A percentile compares a stretch with the other conserved stretches of the same genome.
These are phyloP conservation scores for Crucibulum laeve DNA, from an alignment of 768 basidiomycete genomes.

Conservation along the genomic window DNA sequence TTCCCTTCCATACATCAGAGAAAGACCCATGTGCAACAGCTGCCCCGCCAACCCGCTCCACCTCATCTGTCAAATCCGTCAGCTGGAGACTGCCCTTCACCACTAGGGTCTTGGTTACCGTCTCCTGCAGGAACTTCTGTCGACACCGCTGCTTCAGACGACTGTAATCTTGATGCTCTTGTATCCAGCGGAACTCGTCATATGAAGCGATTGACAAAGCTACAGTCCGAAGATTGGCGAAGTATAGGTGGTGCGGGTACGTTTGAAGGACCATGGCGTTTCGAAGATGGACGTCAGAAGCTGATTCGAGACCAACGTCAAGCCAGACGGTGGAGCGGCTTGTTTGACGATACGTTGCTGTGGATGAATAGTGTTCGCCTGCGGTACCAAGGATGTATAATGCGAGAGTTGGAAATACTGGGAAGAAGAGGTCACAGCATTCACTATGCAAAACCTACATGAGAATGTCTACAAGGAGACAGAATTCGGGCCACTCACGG, in stretches of 20 bases:
- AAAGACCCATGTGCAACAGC: constrained; percentile 53
- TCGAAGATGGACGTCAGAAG: constrained; percentile 54
- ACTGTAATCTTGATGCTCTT: constrained; percentile 51
- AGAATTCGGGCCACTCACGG: constrained; percentile 29
- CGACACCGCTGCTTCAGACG: constrained; percentile 53
- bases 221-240: constrained; percentile 48
- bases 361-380: constrained; percentile 9
- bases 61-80: constrained; percentile 54
- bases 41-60: constrained; percentile 39
- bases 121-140: constrained; percentile 50
- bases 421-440: constrained; percentile 50
- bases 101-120: constrained; percentile 50
- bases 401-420: constrained; percentile 48
- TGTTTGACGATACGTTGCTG: constrained; percentile 10
- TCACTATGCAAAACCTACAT: constrained; percentile 22
- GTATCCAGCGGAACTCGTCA: constrained; percentile 53
- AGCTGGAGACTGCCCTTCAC: constrained; percentile 45
- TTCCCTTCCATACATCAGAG: constrained; percentile 58
- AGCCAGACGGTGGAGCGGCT: constrained; percentile 26
- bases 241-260: constrained; percentile 45
- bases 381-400: constrained; percentile 45
- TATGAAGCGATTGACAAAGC: constrained; percentile 51
- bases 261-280: constrained; percentile 56
- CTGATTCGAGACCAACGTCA: constrained; percentile 45
- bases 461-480: neutral